Conservation (phyloP, 768 basidiomycete genomes). For the Boletus tylopilopsis region DNA sequence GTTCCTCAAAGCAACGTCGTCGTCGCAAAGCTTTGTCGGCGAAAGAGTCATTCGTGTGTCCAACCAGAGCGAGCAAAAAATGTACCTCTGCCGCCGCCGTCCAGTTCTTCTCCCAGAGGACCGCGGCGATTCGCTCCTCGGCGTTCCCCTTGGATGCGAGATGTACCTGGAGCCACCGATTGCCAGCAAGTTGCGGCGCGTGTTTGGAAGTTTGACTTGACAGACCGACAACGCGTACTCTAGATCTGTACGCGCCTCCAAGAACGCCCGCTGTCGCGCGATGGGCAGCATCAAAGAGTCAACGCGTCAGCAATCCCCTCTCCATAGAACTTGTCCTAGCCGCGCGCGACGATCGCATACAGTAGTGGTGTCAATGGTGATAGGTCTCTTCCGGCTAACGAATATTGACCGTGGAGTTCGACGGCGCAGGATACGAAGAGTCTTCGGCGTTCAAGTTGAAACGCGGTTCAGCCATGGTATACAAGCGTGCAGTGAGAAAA, state of each 20-base stretch:
- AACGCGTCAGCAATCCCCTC: slow-evolving; percentile 77
- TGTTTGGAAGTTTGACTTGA: slow-evolving; percentile 98
- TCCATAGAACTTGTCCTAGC: slow-evolving; percentile 98
- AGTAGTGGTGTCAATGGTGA: slow-evolving; percentile 40
- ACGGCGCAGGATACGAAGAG: slow-evolving; percentile 54
- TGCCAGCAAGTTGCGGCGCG: slow-evolving; percentile 83
- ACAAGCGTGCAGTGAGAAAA: neutral
- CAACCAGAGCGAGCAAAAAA: neutral
- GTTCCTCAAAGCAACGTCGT: slow-evolving; percentile 96
- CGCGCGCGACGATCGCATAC: slow-evolving; percentile 75
- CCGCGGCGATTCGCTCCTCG: slow-evolving; percentile 68
- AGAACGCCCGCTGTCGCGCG: slow-evolving; percentile 63
- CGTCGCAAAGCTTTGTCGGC: slow-evolving; percentile 94
- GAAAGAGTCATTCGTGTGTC: too few species aligned
- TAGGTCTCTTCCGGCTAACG: slow-evolving; percentile 96
- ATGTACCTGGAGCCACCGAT: slow-evolving; percentile 77
- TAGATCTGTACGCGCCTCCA: slow-evolving; percentile 64
- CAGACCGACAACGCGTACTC: slow-evolving; percentile 84
- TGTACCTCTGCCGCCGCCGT: slow-evolving; percentile 90
- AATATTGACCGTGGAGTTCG: slow-evolving; percentile 50
- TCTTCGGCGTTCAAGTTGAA: slow-evolving; percentile 39
- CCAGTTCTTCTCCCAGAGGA: slow-evolving; percentile 78
- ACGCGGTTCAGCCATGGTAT: slow-evolving; percentile 22
- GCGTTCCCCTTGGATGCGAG: slow-evolving; percentile 50
- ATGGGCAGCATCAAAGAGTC: neutral